Evolutionary conservation across 305 asterid genomes (phyloP), one percentile per base, ranked within the genome.

Genomic region (Fraxinus platypoda): DNA sequence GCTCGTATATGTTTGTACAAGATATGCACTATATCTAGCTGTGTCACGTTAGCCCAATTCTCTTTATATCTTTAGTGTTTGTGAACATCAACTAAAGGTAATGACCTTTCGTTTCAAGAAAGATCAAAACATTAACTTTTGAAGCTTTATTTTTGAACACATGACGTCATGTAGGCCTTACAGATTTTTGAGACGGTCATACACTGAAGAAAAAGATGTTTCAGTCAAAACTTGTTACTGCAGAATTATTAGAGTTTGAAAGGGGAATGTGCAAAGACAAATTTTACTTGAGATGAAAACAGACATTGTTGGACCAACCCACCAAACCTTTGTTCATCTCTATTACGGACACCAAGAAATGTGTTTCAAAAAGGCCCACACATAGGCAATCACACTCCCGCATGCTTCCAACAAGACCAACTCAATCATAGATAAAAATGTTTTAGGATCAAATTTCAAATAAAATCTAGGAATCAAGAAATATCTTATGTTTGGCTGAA

Each of bases 141-240:
- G 26, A 54, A 54, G 66, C 66, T 70, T 70, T 76, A 78, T 74
- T 73, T 77, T 72, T 73, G 43, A 71, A 75, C 88, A 37, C 81
- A 6, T 54, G 26, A 54, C 9, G 52, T 81, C 59, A 25, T 0
- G 33, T 9, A 57, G 28, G 73, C 82, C 88, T 6, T n/a, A 5
- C 37, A 80, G 79, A 77, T 78, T 17, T 77, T 76, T 49, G 17
- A 78, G 72, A 66, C 11, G 30, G 43, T 82, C 80, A 73, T 21
- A 49, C 74, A 11, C 64, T 7, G 70, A 68, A 76, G 81, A 76
- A 49, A 64, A 26, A 64, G 79, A 26, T 30, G 43, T 52, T 73
- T 13, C 49, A 37, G 26, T 54, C 66, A 54, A n/a, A n/a, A 54
- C 66, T n/a, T n/a, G 66, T 19, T 54, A 54, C 66, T 54, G 66